A percentile compares a stretch with the other conserved stretches of the same genome.
These are phyloP conservation scores for Neofusicoccum parvum DNA, from an alignment of 2,329 filamentous ascomycete genomes.

Conservation along the genomic window DNA sequence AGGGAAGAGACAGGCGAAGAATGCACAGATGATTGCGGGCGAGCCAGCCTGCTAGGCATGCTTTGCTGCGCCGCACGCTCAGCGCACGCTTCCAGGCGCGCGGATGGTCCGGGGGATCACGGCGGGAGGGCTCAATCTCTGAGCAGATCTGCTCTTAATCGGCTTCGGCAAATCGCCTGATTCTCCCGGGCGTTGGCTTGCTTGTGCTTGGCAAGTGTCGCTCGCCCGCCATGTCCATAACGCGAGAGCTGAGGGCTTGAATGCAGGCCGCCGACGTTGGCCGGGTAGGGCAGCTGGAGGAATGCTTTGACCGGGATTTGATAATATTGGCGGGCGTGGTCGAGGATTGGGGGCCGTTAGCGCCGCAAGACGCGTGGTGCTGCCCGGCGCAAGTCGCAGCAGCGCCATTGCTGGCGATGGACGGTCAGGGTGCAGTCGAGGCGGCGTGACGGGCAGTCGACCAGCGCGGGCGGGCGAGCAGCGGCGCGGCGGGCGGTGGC, in stretches of 20 bases:
- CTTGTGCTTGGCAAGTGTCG: neutral
- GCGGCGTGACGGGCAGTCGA: neutral
- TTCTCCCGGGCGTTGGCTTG: neutral
- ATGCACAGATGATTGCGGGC: no score
- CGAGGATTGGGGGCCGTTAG: neutral
- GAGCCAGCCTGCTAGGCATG: no score
- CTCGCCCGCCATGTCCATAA: no score
- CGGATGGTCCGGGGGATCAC: conserved; percentile 9
- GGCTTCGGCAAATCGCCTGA: conserved; percentile 7
- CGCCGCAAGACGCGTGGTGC: neutral
- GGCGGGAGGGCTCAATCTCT: neutral
- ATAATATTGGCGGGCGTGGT: neutral
- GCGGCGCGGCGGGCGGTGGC: conserved; percentile 1
- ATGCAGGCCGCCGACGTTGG: neutral
- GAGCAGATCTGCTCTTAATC: neutral
- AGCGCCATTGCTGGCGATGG: neutral
- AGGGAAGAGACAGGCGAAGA: neutral
- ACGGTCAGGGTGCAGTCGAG: neutral
- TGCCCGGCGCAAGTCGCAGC: neutral
- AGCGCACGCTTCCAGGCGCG: neutral
- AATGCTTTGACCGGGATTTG: neutral
- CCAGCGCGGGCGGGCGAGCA: neutral
- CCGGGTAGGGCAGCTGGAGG: neutral
- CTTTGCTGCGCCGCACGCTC: neutral
- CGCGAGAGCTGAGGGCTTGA: no score